Base-by-base conservation (phyloP, 306 rosid species). In the Alnus rubra region DNA sequence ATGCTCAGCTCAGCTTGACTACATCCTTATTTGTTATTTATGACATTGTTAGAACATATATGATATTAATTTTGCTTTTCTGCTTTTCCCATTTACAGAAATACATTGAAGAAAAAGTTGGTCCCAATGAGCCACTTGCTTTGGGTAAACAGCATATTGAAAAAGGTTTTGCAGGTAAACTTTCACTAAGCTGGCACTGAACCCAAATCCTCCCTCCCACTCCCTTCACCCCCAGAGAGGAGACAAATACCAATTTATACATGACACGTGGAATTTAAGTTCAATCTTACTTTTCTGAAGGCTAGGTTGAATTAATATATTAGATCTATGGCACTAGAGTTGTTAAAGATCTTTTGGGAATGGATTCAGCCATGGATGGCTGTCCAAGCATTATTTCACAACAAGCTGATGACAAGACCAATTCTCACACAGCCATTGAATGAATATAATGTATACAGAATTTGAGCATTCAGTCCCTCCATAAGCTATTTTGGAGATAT, bases 91-190 rank as follows among this genome's bases (percentile, higher is more conserved):
- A 58, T 85, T 84, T 80, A 71, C 95, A 92, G 98, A 88, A 87
- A 23, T 95, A 86, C 87, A 69, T 95, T 18, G 91, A 74, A 78
- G 89, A 84, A 84, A 92, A 88, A 69, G 82, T 81, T 77, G 10
- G 90, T 69, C 88, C 87, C 9, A 84, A 82, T 67, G 98, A 84
- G 82, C 81, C 75, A 74, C 76, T 85, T 80, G 67, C 83, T 75
- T 92, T 94, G 97, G 85, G 23, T 64, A 82, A 82, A 77, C 44
- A 79, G 80, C 81, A 59, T 77, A 75, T 91, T 28, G 82, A 69
- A 71, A 95, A 82, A 80, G 98, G 98, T 74, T 87, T 95, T 75
- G 59, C 75, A 74, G 96, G 98, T 91, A 83, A 85, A 84, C 5
- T 79, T 83, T 82, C 12, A 68, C 64, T 76, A 62, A 28, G 72